Evolutionary conservation across 2,329 filamentous ascomycete species (phyloP).

Genomic region (Monosporascus sp.): DNA sequence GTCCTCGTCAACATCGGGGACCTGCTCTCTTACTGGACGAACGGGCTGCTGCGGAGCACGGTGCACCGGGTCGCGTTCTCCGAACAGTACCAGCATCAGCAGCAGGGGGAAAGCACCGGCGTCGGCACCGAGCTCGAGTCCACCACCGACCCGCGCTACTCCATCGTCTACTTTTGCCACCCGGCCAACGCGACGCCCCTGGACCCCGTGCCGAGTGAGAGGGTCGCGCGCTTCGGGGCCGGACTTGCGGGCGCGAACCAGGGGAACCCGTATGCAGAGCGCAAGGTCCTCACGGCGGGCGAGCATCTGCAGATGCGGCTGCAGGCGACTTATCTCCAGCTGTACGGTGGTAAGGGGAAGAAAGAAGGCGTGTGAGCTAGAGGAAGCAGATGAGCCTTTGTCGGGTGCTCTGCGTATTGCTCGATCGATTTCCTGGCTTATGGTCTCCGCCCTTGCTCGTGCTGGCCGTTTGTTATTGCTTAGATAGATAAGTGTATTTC

Average conservation of each 20-base stretch:
- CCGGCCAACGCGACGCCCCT: constrained; percentile 49
- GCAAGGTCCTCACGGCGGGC: constrained; percentile 55
- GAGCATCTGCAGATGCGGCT: constrained; percentile 59
- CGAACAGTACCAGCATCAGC: constrained; percentile 27
- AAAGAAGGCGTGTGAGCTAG: too few species aligned
- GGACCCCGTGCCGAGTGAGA: constrained; percentile 54
- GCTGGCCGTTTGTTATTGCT: too few species aligned
- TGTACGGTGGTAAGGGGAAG: constrained; percentile 41
- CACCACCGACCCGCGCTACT: constrained; percentile 50
- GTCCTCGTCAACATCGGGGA: constrained; percentile 75
- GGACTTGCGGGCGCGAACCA: constrained; percentile 11
- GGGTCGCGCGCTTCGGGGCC: constrained; percentile 38
- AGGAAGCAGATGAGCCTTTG: too few species aligned
- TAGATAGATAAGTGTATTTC: too few species aligned
- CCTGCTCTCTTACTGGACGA: constrained; percentile 80
- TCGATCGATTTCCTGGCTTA: too few species aligned
- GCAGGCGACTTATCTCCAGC: constrained; percentile 49
- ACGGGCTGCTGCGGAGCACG: constrained; percentile 78
- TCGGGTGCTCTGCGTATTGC: too few species aligned
- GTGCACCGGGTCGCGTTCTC: constrained; percentile 82
- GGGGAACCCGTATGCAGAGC: constrained; percentile 43
- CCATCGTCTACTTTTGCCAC: constrained; percentile 65
- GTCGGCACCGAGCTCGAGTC: constrained; percentile 33
- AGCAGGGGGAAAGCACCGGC: constrained; percentile 19
- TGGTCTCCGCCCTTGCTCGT: too few species aligned